Conservation (phyloP, 169 alveolate species). For the Cryptosporidium muris region DNA sequence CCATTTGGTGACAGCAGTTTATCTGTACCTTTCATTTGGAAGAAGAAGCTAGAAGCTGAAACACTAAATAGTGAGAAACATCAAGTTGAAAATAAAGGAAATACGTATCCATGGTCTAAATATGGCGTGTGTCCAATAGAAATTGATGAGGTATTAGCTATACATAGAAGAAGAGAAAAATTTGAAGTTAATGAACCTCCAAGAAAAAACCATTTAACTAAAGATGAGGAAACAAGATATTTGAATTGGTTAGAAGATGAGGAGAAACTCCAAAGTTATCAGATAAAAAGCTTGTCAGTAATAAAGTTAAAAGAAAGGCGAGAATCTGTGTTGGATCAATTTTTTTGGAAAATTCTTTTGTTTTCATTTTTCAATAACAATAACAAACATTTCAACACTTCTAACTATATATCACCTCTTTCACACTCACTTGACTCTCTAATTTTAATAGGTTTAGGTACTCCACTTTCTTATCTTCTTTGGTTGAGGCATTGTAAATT, state of each 20-base stretch:
- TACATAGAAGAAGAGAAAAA: slow-evolving; percentile 35
- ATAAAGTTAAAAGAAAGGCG: slow-evolving; percentile 50
- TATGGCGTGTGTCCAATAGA: slow-evolving; percentile 55
- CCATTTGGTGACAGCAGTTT: slow-evolving; percentile 60
- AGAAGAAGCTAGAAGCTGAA: slow-evolving; percentile 38
- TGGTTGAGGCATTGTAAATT: slow-evolving; percentile 7
- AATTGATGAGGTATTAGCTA: slow-evolving; percentile 18
- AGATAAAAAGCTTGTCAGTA: slow-evolving; percentile 40
- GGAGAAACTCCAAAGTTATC: slow-evolving; percentile 31
- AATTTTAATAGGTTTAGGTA: slow-evolving; percentile 14
- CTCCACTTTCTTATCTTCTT: slow-evolving; percentile 18
- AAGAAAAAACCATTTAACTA: slow-evolving; percentile 1
- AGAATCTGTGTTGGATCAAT: slow-evolving; percentile 28
- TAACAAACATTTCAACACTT: neutral
- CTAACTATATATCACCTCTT: neutral
- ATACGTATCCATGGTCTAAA: slow-evolving; percentile 42
- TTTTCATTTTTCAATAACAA: slow-evolving; percentile 8
- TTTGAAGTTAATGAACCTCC: neutral
- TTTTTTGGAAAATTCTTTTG: slow-evolving; percentile 34
- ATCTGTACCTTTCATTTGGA: slow-evolving; percentile 61
- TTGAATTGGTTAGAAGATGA: slow-evolving; percentile 53
- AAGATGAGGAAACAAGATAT: slow-evolving; percentile 1
- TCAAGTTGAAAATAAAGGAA: slow-evolving; percentile 8
- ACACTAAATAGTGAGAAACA: neutral
- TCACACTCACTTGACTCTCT: slow-evolving; percentile 21